Conservation (phyloP, 345 rosid genomes). For the Salix udensis region DNA sequence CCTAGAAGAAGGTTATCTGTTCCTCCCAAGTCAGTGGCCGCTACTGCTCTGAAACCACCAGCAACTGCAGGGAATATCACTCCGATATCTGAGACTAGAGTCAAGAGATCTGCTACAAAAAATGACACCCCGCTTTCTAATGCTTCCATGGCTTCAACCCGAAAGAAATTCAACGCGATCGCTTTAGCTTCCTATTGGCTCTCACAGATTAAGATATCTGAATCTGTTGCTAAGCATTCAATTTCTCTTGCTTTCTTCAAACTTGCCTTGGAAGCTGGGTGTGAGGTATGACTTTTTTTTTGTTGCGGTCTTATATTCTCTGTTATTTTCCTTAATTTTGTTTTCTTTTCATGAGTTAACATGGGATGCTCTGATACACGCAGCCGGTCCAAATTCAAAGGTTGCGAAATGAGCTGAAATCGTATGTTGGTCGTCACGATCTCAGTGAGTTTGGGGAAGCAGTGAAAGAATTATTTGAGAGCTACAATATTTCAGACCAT, state of each 20-base stretch:
- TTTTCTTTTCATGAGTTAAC: background rate
- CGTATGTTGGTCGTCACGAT: constrained; percentile 55
- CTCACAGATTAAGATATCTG: constrained; percentile 68
- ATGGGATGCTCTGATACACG: too few relatives aligned
- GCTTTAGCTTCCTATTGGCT: constrained; percentile 72
- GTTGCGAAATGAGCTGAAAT: constrained; percentile 71
- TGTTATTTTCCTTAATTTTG: background rate
- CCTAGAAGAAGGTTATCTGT: constrained; percentile 67
- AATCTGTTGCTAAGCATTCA: constrained; percentile 65
- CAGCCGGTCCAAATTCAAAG: constrained; percentile 23
- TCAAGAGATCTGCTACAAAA: constrained; percentile 40
- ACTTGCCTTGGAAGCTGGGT: constrained; percentile 80
- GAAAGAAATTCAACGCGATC: constrained; percentile 45
- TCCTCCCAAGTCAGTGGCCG: constrained; percentile 48
- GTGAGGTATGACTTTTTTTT: constrained; percentile 49
- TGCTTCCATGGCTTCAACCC: constrained; percentile 41
- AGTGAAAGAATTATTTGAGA: constrained; percentile 52
- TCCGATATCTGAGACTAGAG: constrained; percentile 54
- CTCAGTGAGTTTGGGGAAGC: constrained; percentile 49
- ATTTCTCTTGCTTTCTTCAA: constrained; percentile 84
- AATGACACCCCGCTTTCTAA: constrained; percentile 55
- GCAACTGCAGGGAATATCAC: constrained; percentile 33
- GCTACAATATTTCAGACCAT: constrained; percentile 50
- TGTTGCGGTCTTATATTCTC: background rate
- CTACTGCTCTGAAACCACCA: constrained; percentile 30